These are phyloP conservation scores for Ceratocystis albifundus DNA, from an alignment of 2,329 filamentous ascomycete species.

Conservation along the genomic window DNA sequence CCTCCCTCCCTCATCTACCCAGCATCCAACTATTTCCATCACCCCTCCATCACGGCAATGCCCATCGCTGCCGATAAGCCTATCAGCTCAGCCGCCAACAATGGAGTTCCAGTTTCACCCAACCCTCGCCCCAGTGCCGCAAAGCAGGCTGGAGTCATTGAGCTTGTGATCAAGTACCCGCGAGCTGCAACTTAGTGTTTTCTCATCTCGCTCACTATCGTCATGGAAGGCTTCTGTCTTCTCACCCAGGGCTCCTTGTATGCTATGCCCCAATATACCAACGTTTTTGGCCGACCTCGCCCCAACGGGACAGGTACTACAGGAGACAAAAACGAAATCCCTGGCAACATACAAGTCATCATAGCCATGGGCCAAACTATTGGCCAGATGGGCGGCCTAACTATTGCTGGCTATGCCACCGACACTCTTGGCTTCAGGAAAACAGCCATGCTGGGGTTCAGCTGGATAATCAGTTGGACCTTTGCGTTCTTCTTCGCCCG, in stretches of 20 bases:
- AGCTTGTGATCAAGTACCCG: constrained; percentile 18
- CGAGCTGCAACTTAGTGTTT: constrained; percentile 22
- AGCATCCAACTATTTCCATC: neutral
- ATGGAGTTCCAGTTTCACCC: constrained; percentile 3
- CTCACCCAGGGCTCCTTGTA: constrained; percentile 24
- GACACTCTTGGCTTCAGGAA: constrained; percentile 33
- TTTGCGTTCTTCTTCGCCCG: constrained; percentile 35
- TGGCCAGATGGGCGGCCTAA: constrained; percentile 38
- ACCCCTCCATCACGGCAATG: neutral
- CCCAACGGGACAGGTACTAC: constrained; percentile 8
- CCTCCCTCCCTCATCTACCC: neutral
- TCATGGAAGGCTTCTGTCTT: constrained; percentile 23
- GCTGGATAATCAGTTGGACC: constrained; percentile 32
- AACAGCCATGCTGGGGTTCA: constrained; percentile 34
- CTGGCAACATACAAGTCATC: constrained; percentile 37
- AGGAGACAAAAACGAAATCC: constrained; percentile 31
- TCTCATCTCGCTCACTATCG: constrained; percentile 23
- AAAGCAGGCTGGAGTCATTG: constrained; percentile 2
- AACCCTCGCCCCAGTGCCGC: neutral
- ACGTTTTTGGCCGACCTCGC: constrained; percentile 28
- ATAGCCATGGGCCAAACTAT: constrained; percentile 34
- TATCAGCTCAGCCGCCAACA: neutral
- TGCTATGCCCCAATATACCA: constrained; percentile 28
- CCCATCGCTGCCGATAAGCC: neutral
- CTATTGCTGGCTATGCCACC: constrained; percentile 35